Base-by-base conservation (phyloP, 2,329 filamentous ascomycete species). In the Penicillium janthinellum region DNA sequence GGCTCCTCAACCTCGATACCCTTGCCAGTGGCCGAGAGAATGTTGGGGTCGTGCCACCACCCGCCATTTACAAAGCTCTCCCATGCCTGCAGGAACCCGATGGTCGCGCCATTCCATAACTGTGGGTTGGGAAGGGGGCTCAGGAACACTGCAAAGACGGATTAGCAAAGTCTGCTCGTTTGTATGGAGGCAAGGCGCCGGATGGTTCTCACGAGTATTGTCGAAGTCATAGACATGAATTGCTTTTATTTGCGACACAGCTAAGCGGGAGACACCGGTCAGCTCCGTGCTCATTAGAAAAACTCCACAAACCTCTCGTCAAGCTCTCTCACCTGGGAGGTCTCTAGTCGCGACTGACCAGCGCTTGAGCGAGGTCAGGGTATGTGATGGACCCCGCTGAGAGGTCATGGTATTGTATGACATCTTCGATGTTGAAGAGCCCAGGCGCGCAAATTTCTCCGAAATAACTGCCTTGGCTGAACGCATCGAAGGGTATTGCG, bases 221-320 rank as follows among this genome's bases (percentile, higher is more conserved):
- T 99, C 95, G 76, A 98, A 99, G 76, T 99, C 95, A 79, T 98
- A 98, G 67, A 99, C 85, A 73, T 98, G 94, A 54, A 99, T 87
- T 8, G 87, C 80, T 73, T 86, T 91, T 77, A 98, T 89, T 57
- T 86, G 82, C 44, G 89, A 82, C 11, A 87, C 82, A 35, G 86
- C 84, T 85, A 63, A 28, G 49, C 65, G 57, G 57, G 8, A 39
- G 2, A 22, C 15, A 52, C 2, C 34, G 58, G 14, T 31, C 48
- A n/a, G 15, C 41, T 45, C 25, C 28, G 22, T 8, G 10, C 44
- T 42, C 38, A n/a, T 22, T 31, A 10, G 8, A 12, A 17, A 47
- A 2, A 17, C 3, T 11, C 17, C 14, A 31, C 14, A 31, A 15
- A n/a, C 25, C 20, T 28, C 44, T 15, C 20, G 12, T 31, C 10